These are phyloP conservation scores for Lactarius sanguifluus DNA, from an alignment of 768 basidiomycete genomes.

Conservation along the genomic window DNA sequence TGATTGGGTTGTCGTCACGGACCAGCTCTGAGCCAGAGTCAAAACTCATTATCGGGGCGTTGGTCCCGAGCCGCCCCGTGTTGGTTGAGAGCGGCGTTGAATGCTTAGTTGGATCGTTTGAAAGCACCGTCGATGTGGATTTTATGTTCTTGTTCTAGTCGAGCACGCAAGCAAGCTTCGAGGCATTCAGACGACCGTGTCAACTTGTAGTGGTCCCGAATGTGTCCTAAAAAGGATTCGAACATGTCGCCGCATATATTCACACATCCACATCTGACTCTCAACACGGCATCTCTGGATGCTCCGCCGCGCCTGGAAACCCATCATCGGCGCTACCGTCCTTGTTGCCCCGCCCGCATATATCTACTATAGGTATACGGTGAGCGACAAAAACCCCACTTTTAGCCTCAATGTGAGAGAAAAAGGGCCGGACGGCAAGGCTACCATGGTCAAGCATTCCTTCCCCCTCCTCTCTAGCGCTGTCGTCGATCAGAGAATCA, in stretches of 20 bases:
- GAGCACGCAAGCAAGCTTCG: conserved; percentile 11
- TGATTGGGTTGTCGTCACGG: conserved; percentile 9
- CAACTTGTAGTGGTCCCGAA: not conserved
- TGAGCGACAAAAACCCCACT: conserved; percentile 37
- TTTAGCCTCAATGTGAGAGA: conserved; percentile 61
- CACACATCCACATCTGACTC: not conserved
- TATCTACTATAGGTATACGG: conserved; percentile 49
- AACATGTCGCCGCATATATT: not conserved
- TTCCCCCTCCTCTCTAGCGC: conserved; percentile 57
- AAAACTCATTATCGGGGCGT: conserved; percentile 16
- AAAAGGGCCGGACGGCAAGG: conserved; percentile 58
- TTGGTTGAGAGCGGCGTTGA: conserved; percentile 24
- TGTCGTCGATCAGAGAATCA: conserved; percentile 57
- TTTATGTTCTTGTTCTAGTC: conserved; percentile 6
- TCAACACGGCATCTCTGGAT: conserved; percentile 39
- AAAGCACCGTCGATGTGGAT: conserved; percentile 14
- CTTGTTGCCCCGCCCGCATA: conserved; percentile 60
- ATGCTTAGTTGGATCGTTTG: conserved; percentile 24
- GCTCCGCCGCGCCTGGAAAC: conserved; percentile 69
- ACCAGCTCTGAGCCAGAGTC: conserved; percentile 10
- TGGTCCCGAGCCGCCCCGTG: conserved; percentile 23
- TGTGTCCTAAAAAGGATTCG: not conserved
- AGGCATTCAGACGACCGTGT: not conserved
- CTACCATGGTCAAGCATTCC: conserved; percentile 51
- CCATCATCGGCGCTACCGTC: conserved; percentile 54